Evolutionary conservation across 441 rosid genomes (phyloP).

Genomic region (Geranium incanum): DNA sequence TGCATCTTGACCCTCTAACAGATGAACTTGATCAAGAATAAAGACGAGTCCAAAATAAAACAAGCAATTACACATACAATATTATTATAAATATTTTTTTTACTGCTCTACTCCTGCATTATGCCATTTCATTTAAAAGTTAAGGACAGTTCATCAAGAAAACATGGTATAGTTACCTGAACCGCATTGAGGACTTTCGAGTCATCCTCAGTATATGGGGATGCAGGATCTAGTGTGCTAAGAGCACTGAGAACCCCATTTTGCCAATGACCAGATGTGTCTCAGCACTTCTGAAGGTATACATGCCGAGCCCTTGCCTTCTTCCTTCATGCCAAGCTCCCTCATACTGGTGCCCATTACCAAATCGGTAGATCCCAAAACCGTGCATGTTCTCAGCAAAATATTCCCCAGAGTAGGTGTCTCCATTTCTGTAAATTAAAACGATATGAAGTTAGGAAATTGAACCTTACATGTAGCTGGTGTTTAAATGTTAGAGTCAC

Average conservation of each 20-base stretch:
- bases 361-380: constrained; percentile 58
- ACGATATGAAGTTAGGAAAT: constrained; percentile 12
- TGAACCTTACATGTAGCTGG: neutral
- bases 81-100: too few species aligned
- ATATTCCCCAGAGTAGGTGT: constrained; percentile 61
- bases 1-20: too few species aligned
- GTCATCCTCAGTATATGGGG: constrained; percentile 30
- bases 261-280: constrained; percentile 62
- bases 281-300: constrained; percentile 54
- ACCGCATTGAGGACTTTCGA: constrained; percentile 43
- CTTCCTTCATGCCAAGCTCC: constrained; percentile 78
- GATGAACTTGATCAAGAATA: too few species aligned
- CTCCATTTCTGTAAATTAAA: constrained; percentile 46
- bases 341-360: constrained; percentile 53
- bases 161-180: constrained; percentile 28
- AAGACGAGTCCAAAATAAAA: too few species aligned
- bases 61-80: too few species aligned
- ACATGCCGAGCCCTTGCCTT: constrained; percentile 69
- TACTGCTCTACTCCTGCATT: too few species aligned
- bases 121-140: too few species aligned
- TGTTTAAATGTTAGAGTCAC: neutral
- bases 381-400: constrained; percentile 71
- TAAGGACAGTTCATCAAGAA: too few species aligned
- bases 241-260: constrained; percentile 39
- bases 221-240: constrained; percentile 27